These are phyloP conservation scores for Neurospora sp. DNA, from an alignment of 2,329 filamentous ascomycete species.

Conservation along the genomic window DNA sequence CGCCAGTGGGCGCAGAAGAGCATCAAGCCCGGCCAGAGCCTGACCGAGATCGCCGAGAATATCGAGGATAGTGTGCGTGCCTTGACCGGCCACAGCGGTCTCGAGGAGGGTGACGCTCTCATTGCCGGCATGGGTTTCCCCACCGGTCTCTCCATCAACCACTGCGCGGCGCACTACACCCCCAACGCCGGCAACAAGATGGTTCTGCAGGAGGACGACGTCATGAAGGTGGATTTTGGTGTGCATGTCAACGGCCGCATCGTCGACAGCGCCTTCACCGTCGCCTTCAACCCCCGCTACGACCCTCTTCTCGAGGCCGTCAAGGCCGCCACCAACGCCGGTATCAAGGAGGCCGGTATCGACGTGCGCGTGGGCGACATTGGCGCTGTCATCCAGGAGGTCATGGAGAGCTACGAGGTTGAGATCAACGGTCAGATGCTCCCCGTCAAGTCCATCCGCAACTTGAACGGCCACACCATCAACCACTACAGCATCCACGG, in stretches of 20 bases:
- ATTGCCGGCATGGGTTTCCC: slow-evolving; percentile 76
- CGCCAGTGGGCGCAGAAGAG: slow-evolving; percentile 70
- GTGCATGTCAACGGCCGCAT: slow-evolving; percentile 74
- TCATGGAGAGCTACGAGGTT: slow-evolving; percentile 88
- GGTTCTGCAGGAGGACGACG: slow-evolving; percentile 60
- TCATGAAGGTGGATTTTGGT: slow-evolving; percentile 76
- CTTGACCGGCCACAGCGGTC: slow-evolving; percentile 62
- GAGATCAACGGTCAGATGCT: slow-evolving; percentile 71
- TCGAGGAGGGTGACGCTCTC: slow-evolving; percentile 67
- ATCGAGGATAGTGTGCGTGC: slow-evolving; percentile 73
- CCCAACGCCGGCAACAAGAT: slow-evolving; percentile 78
- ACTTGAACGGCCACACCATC: slow-evolving; percentile 85
- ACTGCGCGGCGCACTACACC: slow-evolving; percentile 75
- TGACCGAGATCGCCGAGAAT: slow-evolving; percentile 72
- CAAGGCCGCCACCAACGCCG: slow-evolving; percentile 72
- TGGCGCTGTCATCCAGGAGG: slow-evolving; percentile 74
- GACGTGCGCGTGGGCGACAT: slow-evolving; percentile 84
- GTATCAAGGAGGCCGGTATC: slow-evolving; percentile 83
- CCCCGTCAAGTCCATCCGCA: slow-evolving; percentile 76
- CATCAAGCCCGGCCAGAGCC: slow-evolving; percentile 66
- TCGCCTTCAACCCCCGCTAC: slow-evolving; percentile 66
- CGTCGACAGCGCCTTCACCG: slow-evolving; percentile 72
- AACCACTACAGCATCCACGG: slow-evolving; percentile 85
- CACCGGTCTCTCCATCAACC: slow-evolving; percentile 71
- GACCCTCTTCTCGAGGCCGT: slow-evolving; percentile 67